Evolutionary conservation across 768 basidiomycete species (phyloP).

Genomic region (Lactarius deliciosus): DNA sequence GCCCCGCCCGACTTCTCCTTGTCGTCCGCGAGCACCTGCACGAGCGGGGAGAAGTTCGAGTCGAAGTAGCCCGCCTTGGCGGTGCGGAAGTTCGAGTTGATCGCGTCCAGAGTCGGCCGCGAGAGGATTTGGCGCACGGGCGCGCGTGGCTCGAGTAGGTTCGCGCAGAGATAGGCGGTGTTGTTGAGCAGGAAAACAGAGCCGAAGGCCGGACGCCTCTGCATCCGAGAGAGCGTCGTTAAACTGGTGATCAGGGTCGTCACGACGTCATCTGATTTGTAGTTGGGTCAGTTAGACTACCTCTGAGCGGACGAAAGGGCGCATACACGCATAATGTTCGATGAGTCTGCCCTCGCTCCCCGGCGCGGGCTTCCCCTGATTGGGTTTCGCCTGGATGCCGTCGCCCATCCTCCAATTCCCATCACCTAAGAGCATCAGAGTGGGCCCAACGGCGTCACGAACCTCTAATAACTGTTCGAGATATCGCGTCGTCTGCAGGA

Average conservation of each 20-base stretch:
- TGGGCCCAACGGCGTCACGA: constrained; percentile 61
- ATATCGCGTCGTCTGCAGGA: constrained; percentile 60
- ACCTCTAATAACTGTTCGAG: constrained; percentile 71
- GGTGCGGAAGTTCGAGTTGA: constrained; percentile 72
- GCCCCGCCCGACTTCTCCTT: constrained; percentile 39
- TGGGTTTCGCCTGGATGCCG: constrained; percentile 58
- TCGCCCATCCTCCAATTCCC: constrained; percentile 95
- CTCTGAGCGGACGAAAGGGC: not conserved
- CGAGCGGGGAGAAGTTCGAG: constrained; percentile 74
- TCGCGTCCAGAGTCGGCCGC: constrained; percentile 56
- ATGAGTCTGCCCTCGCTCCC: constrained; percentile 59
- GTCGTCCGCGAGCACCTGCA: constrained; percentile 59
- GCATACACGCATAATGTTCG: constrained; percentile 75
- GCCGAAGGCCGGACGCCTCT: constrained; percentile 60
- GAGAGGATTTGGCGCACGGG: constrained; percentile 54
- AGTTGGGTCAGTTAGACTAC: not conserved
- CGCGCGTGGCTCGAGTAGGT: constrained; percentile 54
- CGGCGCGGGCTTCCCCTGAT: constrained; percentile 44
- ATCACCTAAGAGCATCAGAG: constrained; percentile 71
- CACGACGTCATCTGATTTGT: constrained; percentile 71
- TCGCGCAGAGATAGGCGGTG: constrained; percentile 62
- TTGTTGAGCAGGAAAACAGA: constrained; percentile 83
- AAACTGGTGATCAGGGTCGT: constrained; percentile 60
- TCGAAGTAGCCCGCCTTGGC: constrained; percentile 86
- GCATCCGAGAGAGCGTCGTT: constrained; percentile 59